Evolutionary conservation across 2,329 filamentous ascomycete species (phyloP), one percentile per base, ranked within the genome.

Genomic region (Aspergillus hiratsukae): DNA sequence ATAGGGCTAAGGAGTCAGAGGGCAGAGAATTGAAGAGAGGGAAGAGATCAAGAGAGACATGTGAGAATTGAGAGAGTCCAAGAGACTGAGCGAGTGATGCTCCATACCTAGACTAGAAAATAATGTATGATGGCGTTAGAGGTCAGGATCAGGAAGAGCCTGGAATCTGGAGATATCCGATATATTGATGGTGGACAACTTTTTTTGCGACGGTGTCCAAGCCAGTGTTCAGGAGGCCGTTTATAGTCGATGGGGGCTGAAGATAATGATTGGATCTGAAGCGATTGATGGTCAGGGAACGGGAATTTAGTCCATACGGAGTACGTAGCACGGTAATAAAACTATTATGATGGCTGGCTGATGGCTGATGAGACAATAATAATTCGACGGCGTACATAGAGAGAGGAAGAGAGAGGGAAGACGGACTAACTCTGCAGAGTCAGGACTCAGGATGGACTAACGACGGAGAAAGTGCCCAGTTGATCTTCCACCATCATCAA

Each of bases 161-260:
- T 45, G 41, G 19, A 21, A 19, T 8, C 41, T 45, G 41, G 41
- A 45, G 41, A 62, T 57, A 58, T 58, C 48, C 37, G 23, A 23
- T 23, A 23, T 23, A 23, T 35, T 53, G 55, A 54, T 58, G 57
- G 55, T 58, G 55, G 43, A 50, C 60, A 60, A 19, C 41, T 21
- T 23, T 58, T 60, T 60, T 59, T 61, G 60, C 60, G 60, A 58
- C 58, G 58, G 58, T 56, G 58, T 59, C 58, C 51, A 51, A 51
- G 49, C 59, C 48, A 55, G 57, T 61, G 46, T 55, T 52, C 51
- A 53, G 41, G 54, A 55, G 50, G 58, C 57, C 53, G 57, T 60
- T 60, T 58, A 61, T 60, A 56, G 49, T 57, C 21, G n/a, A 40
- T 56, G 54, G 54, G 54, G 54, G 54, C 54, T 27, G 54, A 23